These are phyloP conservation scores for Lachnellula arida DNA, from an alignment of 2,329 filamentous ascomycete genomes.

Conservation along the genomic window DNA sequence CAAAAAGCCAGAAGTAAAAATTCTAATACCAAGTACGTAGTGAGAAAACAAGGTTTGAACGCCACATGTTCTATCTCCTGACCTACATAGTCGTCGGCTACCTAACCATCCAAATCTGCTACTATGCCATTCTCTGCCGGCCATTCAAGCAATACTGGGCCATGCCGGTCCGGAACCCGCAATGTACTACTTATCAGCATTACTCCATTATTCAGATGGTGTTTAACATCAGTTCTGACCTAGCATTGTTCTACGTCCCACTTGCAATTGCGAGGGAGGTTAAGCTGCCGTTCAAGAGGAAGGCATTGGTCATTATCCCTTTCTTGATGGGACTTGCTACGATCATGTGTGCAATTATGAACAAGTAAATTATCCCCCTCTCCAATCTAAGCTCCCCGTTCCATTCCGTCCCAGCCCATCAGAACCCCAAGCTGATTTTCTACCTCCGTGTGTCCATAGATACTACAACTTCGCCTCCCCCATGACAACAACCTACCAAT, in stretches of 20 bases:
- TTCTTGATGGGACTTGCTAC: constrained; percentile 49
- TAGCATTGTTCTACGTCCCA: constrained; percentile 52
- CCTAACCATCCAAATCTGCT: constrained; percentile 29
- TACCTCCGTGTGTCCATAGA: not conserved
- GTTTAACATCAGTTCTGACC: constrained; percentile 55
- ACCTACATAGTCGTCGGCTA: constrained; percentile 44
- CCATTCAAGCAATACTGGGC: constrained; percentile 55
- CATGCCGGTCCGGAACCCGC: constrained; percentile 44
- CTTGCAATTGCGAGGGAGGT: constrained; percentile 37
- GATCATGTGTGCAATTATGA: constrained; percentile 47
- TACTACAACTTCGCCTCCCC: constrained; percentile 29
- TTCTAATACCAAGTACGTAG: not conserved
- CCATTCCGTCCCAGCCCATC: too few relatives aligned
- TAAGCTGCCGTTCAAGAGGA: constrained; percentile 37
- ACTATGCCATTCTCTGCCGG: constrained; percentile 42
- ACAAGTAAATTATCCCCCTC: constrained; percentile 33
- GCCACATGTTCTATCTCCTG: constrained; percentile 32
- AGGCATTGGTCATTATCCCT: constrained; percentile 36
- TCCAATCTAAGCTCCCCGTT: not conserved
- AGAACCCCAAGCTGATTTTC: not conserved
- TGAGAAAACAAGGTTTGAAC: not conserved
- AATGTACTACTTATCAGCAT: constrained; percentile 52
- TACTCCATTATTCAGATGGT: constrained; percentile 53
- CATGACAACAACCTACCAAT: constrained; percentile 23
- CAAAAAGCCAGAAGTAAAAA: not conserved